Conservation (phyloP, 202 grass and related monocot genomes). For the Digitaria exilis region DNA sequence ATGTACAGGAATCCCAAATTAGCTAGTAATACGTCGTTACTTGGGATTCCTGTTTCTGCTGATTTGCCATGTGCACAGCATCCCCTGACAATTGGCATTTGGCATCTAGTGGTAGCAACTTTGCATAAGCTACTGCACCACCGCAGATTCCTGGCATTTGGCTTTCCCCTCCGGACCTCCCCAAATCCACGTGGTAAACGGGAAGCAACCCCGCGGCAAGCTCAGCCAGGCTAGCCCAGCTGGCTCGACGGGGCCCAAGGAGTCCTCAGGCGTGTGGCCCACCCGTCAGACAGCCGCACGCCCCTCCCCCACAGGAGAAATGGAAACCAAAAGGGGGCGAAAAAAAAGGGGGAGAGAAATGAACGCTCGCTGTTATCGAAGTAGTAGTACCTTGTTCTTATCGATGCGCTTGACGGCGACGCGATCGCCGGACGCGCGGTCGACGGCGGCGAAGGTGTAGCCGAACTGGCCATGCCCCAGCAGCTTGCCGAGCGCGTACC, state of each 20-base stretch:
- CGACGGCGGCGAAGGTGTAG: slow-evolving; percentile 76
- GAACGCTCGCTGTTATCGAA: not conserved
- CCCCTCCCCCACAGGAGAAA: not conserved
- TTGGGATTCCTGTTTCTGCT: not conserved
- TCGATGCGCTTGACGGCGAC: slow-evolving; percentile 91
- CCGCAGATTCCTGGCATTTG: not conserved
- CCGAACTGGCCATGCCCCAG: slow-evolving; percentile 84
- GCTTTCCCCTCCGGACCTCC: not conserved
- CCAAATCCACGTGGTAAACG: slow-evolving; percentile 28
- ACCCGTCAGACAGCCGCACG: slow-evolving; percentile 1
- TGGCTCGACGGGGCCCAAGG: not conserved
- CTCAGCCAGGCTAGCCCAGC: slow-evolving; percentile 35
- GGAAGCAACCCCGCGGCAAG: not conserved
- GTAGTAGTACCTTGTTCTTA: slow-evolving; percentile 68
- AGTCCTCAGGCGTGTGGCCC: not conserved
- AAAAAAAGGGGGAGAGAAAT: not conserved
- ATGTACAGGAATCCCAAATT: not conserved
- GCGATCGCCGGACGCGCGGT: slow-evolving; percentile 56
- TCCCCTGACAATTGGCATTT: not conserved
- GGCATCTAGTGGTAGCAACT: not conserved
- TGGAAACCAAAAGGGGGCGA: not conserved
- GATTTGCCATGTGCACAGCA: slow-evolving; percentile 6
- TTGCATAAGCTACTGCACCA: not conserved
- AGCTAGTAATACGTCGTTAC: not conserved
- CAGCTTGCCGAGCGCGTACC: slow-evolving; percentile 72